phyloP scores from a whole-genome alignment of 768 basidiomycete genomes.

The Solioccasus polychromus region DNA sequence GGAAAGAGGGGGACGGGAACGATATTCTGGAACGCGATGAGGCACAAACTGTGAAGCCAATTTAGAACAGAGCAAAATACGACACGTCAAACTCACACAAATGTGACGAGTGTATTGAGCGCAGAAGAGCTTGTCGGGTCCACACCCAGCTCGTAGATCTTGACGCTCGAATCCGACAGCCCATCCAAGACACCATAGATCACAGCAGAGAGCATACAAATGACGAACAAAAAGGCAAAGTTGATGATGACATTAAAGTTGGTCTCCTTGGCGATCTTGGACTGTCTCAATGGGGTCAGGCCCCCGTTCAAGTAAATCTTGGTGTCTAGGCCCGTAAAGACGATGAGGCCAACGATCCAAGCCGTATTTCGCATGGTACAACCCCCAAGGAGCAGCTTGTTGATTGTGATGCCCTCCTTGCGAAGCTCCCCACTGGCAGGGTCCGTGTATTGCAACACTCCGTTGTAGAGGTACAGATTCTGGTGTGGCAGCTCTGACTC shows the following conservation, averaged over 20 bases:
- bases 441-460: constrained; percentile 74
- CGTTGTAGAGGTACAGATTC: constrained; percentile 90
- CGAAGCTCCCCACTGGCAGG: constrained; percentile 47
- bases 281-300: constrained; percentile 92
- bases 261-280: constrained; percentile 97
- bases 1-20: constrained; percentile 93
- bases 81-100: constrained; percentile 61
- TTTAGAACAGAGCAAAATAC: constrained; percentile 2
- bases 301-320: constrained; percentile 93
- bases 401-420: constrained; percentile 78
- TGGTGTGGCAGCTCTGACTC: constrained; percentile 94
- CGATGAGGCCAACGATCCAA: constrained; percentile 93
- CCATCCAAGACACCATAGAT: constrained; percentile 72
- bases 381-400: constrained; percentile 89
- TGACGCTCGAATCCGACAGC: constrained; percentile 57
- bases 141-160: constrained; percentile 66
- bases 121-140: constrained; percentile 58
- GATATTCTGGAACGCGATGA: constrained; percentile 97
- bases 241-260: constrained; percentile 98
- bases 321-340: constrained; percentile 89
- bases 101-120: constrained; percentile 83
- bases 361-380: constrained; percentile 86
- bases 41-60: constrained; percentile 64
- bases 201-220: constrained; percentile 76
- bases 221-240: constrained; percentile 70